phyloP scores from a whole-genome alignment of 345 rosid genomes.

The Zanthoxylum bungeanum region DNA sequence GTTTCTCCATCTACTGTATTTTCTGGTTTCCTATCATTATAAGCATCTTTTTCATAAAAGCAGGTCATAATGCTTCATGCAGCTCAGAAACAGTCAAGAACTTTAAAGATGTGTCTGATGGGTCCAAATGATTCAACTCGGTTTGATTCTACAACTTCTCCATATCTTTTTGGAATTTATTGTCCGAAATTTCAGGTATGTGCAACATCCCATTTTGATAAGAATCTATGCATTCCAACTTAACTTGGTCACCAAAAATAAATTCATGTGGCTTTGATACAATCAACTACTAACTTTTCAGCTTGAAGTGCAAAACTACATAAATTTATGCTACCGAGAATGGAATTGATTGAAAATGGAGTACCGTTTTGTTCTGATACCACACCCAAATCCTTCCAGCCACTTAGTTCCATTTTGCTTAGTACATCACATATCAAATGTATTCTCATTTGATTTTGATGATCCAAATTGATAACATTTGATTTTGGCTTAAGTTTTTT shows the following conservation, averaged over 20 bases:
- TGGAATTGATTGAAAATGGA: conserved; percentile 30
- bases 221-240: conserved; percentile 27
- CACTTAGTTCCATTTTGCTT: conserved; percentile 39
- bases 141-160: conserved; percentile 33
- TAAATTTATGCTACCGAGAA: conserved; percentile 28
- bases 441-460: conserved; percentile 37
- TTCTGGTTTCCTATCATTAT: conserved; percentile 38
- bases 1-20: conserved; percentile 43
- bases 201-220: conserved; percentile 28
- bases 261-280: conserved; percentile 31
- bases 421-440: conserved; percentile 21
- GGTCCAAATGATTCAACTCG: conserved; percentile 33
- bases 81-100: conserved; percentile 72
- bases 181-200: conserved; percentile 35
- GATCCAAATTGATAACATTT: conserved; percentile 27
- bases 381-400: conserved; percentile 30
- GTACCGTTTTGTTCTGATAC: conserved; percentile 29
- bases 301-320: conserved; percentile 37
- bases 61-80: conserved; percentile 81
- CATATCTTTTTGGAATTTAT: conserved; percentile 31
- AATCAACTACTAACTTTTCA: conserved; percentile 37
- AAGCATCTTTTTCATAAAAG: conserved; percentile 38
- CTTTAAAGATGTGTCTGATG: conserved; percentile 38
- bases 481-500: conserved; percentile 26
- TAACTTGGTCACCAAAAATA: conserved; percentile 24